A percentile compares a stretch with the other conserved stretches of the same genome.
These are phyloP conservation scores for Sanghuangporus baumii DNA, from an alignment of 1,284 basidiomycete species.

Conservation along the genomic window DNA sequence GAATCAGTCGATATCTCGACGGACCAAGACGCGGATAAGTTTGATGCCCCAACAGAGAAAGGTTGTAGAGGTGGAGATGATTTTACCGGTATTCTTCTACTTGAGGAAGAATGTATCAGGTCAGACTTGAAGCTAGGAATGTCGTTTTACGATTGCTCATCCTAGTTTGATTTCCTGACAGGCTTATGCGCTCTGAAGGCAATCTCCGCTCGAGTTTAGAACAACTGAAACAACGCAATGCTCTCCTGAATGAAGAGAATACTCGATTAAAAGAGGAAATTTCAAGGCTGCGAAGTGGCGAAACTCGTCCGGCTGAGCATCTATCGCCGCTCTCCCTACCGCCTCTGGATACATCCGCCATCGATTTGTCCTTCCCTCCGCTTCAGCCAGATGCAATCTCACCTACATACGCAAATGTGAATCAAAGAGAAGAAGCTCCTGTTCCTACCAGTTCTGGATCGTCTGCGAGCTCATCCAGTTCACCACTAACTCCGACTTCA, in stretches of 20 bases:
- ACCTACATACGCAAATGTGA: background rate
- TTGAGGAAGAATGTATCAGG: conserved; percentile 17
- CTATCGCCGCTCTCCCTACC: background rate
- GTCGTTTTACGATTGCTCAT: background rate
- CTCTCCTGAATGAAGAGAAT: conserved; percentile 3
- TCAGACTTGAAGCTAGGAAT: background rate
- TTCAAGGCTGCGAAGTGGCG: background rate
- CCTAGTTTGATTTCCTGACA: background rate
- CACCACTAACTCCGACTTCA: conserved; percentile 4
- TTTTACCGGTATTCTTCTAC: conserved; percentile 7
- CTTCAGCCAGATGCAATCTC: background rate
- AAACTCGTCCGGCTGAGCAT: background rate
- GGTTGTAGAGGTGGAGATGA: background rate
- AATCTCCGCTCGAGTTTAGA: conserved; percentile 1
- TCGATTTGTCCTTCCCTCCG: conserved; percentile 11
- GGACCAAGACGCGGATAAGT: background rate
- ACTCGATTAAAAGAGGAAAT: background rate
- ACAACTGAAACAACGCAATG: background rate
- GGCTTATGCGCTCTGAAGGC: conserved; percentile 8
- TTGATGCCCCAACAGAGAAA: background rate
- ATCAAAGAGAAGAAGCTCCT: background rate
- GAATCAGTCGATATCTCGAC: background rate
- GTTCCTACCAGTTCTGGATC: background rate
- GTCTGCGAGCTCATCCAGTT: background rate
- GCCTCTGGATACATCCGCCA: background rate